Percentiles rank a stretch among this genome's conserved stretches.
Conservation (phyloP, 306 rosid species). For the Lathyrus oleraceus region DNA sequence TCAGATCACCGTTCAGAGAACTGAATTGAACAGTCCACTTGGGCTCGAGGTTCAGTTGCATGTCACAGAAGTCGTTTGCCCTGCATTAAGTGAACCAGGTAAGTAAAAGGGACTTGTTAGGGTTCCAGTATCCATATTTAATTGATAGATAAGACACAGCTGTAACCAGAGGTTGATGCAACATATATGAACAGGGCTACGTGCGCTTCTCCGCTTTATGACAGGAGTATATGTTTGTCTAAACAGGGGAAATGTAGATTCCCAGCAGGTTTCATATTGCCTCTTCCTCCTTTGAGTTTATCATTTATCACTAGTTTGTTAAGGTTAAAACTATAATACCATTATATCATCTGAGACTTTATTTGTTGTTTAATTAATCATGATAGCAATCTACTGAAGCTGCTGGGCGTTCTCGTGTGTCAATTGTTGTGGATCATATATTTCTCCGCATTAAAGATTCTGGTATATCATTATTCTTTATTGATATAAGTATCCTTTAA, state of each 20-base stretch:
- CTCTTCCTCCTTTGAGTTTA: conserved; percentile 29
- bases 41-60: conserved; percentile 95
- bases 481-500: conserved; percentile 22
- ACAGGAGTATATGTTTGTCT: conserved; percentile 85
- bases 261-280: conserved; percentile 62
- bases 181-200: conserved; percentile 65
- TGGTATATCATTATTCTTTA: conserved; percentile 51
- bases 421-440: conserved; percentile 88
- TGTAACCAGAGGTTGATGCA: conserved; percentile 25
- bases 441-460: conserved; percentile 90
- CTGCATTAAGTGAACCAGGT: conserved; percentile 98
- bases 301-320: conserved; percentile 20
- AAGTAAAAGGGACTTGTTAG: conserved; percentile 20
- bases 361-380: conserved; percentile 36
- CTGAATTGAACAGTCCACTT: conserved; percentile 85
- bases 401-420: conserved; percentile 79
- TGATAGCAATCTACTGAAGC: conserved; percentile 84
- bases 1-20: conserved; percentile 89
- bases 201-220: conserved; percentile 94
- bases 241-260: conserved; percentile 83
- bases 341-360: conserved; percentile 30
- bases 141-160: not conserved
- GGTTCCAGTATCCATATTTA: conserved; percentile 23
- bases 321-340: conserved; percentile 21
- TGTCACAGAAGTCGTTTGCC: conserved; percentile 90